Percentiles rank a stretch among this genome's conserved stretches.
These are phyloP conservation scores for Colletotrichum sp. DNA, from an alignment of 2,329 filamentous ascomycete species.

Conservation along the genomic window DNA sequence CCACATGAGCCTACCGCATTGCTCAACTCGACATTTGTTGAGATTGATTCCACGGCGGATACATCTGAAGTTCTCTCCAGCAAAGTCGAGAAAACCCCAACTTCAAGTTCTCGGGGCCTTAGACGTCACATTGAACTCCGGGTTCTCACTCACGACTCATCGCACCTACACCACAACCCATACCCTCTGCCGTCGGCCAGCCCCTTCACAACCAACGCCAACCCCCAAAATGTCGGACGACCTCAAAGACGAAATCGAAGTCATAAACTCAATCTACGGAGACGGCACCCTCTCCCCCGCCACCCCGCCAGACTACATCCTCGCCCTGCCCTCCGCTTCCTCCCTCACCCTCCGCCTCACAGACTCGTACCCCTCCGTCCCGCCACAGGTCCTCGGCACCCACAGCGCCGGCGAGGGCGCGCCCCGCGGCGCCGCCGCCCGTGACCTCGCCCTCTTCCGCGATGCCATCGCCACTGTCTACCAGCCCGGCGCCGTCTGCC, in stretches of 20 bases:
- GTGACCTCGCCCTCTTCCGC: conserved; percentile 72
- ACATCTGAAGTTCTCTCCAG: not conserved
- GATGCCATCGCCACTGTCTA: conserved; percentile 72
- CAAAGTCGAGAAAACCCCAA: not conserved
- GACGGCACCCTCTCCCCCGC: conserved; percentile 62
- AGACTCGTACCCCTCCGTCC: conserved; percentile 72
- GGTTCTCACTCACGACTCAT: not conserved
- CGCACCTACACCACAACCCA: not conserved
- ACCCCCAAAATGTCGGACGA: conserved; percentile 19
- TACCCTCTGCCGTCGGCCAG: not conserved
- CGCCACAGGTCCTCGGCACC: conserved; percentile 77
- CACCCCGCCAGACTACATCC: conserved; percentile 54
- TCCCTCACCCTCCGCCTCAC: conserved; percentile 74
- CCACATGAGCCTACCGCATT: not conserved
- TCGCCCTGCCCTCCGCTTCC: conserved; percentile 68
- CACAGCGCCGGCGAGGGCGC: conserved; percentile 75
- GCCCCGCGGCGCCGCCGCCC: conserved; percentile 73
- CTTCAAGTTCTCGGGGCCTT: not conserved
- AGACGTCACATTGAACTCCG: not conserved
- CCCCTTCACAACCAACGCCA: not conserved
- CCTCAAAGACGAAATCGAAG: conserved; percentile 72
- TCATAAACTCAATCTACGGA: conserved; percentile 85
- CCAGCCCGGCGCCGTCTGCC: conserved; percentile 76
- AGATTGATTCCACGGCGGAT: not conserved
- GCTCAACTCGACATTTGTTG: not conserved